Evolutionary conservation across 148 eudicot genomes (phyloP).

Genomic region (Vaccinium darrowii): DNA sequence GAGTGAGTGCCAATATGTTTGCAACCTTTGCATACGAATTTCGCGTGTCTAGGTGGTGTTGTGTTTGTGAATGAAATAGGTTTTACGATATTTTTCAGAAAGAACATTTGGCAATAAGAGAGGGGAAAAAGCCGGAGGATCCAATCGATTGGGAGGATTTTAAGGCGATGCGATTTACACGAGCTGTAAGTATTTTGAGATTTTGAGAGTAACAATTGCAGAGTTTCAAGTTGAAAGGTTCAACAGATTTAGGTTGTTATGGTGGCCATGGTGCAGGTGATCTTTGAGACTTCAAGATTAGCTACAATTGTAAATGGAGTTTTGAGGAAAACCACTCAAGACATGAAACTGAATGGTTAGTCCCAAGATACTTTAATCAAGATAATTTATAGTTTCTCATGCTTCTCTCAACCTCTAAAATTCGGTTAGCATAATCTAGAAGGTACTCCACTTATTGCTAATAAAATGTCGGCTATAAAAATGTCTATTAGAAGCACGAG

Average conservation of each 20-base stretch:
- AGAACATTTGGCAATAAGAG: conserved; percentile 84
- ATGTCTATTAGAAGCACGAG: neutral
- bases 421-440: neutral
- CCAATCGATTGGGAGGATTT: conserved; percentile 79
- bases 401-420: neutral
- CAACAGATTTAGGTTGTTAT: neutral
- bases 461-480: neutral
- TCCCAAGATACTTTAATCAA: neutral
- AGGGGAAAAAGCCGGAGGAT: conserved; percentile 65
- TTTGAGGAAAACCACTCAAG: conserved; percentile 83
- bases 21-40: neutral
- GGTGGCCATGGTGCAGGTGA: conserved; percentile 58
- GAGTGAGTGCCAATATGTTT: conserved; percentile 45
- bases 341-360: conserved; percentile 96
- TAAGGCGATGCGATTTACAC: conserved; percentile 86
- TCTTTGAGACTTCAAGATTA: conserved; percentile 89
- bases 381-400: neutral
- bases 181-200: conserved; percentile 64
- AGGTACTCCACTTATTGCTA: neutral
- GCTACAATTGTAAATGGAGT: conserved; percentile 98
- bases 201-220: neutral
- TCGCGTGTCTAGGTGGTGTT: neutral
- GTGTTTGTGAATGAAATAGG: neutral
- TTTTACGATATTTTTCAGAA: conserved; percentile 38
- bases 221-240: neutral